These are phyloP conservation scores for Zygotorulaspora sp. DNA, from an alignment of 805 yeast species.

Conservation along the genomic window DNA sequence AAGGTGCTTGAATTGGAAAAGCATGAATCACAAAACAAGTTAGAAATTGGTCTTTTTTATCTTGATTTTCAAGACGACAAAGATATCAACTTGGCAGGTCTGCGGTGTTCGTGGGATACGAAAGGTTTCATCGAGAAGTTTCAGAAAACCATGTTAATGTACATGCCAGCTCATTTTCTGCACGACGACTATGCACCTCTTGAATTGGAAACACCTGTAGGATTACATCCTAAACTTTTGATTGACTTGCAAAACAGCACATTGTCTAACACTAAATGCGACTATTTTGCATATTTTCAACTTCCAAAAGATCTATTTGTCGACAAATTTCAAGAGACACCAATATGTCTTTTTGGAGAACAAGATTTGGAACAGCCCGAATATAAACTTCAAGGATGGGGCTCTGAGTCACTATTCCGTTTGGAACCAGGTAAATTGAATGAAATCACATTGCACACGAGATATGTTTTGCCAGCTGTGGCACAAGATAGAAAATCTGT, in stretches of 20 bases:
- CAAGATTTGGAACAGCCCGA: constrained; percentile 55
- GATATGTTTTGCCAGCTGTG: constrained; percentile 44
- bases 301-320: constrained; percentile 46
- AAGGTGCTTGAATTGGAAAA: constrained; percentile 8
- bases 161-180: constrained; percentile 15
- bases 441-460: constrained; percentile 46
- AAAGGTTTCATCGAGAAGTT: constrained; percentile 21
- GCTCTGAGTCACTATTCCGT: constrained; percentile 43
- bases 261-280: constrained; percentile 34
- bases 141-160: constrained; percentile 29
- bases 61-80: constrained; percentile 21
- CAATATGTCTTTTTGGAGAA: constrained; percentile 48
- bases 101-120: constrained; percentile 29
- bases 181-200: background rate
- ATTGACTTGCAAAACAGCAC: constrained; percentile 14
- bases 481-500: constrained; percentile 16
- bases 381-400: constrained; percentile 41
- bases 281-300: constrained; percentile 40
- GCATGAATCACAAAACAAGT: constrained; percentile 8
- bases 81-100: constrained; percentile 27
- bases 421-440: constrained; percentile 24
- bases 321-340: constrained; percentile 51
- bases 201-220: constrained; percentile 31
- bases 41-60: constrained; percentile 31
- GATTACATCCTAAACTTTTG: constrained; percentile 38